These are phyloP conservation scores for Hypoxylon rickii DNA, from an alignment of 495 filamentous ascomycete genomes.

Conservation along the genomic window DNA sequence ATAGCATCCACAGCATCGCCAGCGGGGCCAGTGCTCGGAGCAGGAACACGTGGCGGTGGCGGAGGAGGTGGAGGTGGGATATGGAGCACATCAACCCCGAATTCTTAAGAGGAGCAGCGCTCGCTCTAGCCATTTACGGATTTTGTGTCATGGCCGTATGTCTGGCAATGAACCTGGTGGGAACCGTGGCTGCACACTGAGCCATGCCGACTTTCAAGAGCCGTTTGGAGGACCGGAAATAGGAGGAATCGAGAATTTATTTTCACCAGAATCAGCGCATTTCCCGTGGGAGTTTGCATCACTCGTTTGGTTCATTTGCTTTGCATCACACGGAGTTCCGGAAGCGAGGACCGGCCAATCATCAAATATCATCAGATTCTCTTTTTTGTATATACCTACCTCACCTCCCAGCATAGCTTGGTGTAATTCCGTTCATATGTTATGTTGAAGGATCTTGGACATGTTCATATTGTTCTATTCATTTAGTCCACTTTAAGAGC, in stretches of 20 bases:
- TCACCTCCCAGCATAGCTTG: conserved; percentile 1
- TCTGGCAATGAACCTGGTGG: conserved; percentile 80
- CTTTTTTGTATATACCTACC: conserved; percentile 23
- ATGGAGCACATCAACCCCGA: conserved; percentile 54
- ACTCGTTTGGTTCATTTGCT: conserved; percentile 8
- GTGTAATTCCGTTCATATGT: no score
- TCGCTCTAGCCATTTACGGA: conserved; percentile 83
- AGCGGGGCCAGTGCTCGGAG: conserved; percentile 35
- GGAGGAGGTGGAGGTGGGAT: conserved; percentile 50
- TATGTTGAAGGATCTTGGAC: no score
- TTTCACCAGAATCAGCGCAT: conserved; percentile 1
- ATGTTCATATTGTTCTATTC: no score
- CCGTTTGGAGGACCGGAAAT: neutral
- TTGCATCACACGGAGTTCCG: conserved; percentile 25
- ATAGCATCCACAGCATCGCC: conserved; percentile 49
- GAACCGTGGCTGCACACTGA: conserved; percentile 45
- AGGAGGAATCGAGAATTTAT: neutral
- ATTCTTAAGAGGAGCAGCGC: conserved; percentile 70
- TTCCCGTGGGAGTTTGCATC: conserved; percentile 13
- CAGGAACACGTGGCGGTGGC: conserved; percentile 43
- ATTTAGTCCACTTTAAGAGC: no score
- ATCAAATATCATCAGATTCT: neutral
- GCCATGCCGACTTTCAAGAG: neutral
- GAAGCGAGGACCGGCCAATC: no score
- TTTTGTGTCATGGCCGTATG: conserved; percentile 87